These are phyloP conservation scores for Scleroderma bovista DNA, from an alignment of 768 basidiomycete species.

Conservation along the genomic window DNA sequence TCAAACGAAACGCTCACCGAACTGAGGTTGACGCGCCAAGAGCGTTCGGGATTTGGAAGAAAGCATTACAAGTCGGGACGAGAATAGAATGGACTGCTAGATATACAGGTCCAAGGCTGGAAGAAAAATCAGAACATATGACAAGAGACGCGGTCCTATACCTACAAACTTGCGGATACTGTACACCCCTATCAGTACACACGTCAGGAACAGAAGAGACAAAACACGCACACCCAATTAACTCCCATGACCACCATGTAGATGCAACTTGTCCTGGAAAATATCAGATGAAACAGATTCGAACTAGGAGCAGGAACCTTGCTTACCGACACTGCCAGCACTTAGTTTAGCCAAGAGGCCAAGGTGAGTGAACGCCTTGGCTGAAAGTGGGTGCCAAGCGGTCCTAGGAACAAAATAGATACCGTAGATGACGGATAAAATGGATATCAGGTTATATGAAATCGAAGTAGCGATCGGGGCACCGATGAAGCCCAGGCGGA, in stretches of 20 bases:
- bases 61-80: constrained; percentile 55
- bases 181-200: constrained; percentile 1
- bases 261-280: constrained; percentile 64
- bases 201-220: not conserved
- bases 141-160: not conserved
- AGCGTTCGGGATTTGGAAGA: constrained; percentile 80
- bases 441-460: constrained; percentile 75
- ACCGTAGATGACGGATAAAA: constrained; percentile 60
- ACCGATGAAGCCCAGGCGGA: constrained; percentile 86
- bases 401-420: constrained; percentile 57
- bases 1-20: constrained; percentile 40
- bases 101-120: constrained; percentile 69
- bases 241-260: constrained; percentile 98
- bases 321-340: constrained; percentile 67
- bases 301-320: not conserved
- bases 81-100: constrained; percentile 84
- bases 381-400: constrained; percentile 80
- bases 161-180: constrained; percentile 53
- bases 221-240: constrained; percentile 45
- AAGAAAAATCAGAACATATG: constrained; percentile 10
- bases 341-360: constrained; percentile 74
- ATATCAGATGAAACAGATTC: not conserved
- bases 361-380: constrained; percentile 58
- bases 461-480: constrained; percentile 87
- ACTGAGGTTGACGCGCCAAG: constrained; percentile 81